These are phyloP conservation scores for Coix lacrymajobi DNA, from an alignment of 176 grass and related monocot species.

Conservation along the genomic window DNA sequence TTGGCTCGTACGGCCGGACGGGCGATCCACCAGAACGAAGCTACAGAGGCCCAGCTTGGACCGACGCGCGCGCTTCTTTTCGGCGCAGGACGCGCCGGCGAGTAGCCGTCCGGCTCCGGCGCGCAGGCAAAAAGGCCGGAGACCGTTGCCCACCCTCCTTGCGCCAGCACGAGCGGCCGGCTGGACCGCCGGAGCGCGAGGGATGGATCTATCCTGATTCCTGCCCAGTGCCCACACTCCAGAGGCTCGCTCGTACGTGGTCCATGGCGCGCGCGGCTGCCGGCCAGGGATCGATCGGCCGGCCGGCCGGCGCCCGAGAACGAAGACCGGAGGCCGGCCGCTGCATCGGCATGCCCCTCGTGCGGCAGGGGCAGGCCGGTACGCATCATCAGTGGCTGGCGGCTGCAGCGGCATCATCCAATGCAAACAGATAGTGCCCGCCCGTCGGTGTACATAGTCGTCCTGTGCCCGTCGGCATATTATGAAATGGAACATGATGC, in stretches of 20 bases:
- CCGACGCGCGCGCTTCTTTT: not conserved
- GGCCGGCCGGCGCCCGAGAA: not conserved
- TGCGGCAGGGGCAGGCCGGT: not conserved
- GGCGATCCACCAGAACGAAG: not conserved
- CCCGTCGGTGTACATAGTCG: not conserved
- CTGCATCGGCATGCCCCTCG: not conserved
- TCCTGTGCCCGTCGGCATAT: not conserved
- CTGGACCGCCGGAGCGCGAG: not conserved
- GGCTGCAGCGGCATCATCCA: not conserved
- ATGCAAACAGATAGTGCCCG: not conserved
- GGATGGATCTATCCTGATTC: not conserved
- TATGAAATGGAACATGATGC: not conserved
- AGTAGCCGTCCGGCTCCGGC: not conserved
- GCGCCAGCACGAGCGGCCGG: not conserved
- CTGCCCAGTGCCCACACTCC: not conserved
- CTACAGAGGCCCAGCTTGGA: not conserved
- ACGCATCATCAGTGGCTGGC: not conserved
- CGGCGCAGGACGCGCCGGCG: not conserved
- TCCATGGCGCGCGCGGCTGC: not conserved
- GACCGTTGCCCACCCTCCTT: not conserved
- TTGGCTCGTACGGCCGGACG: not conserved
- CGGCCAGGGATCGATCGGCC: not conserved
- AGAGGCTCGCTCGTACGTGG: not conserved
- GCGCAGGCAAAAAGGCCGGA: not conserved
- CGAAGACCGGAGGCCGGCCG: not conserved